Base-by-base conservation (phyloP, 2,329 filamentous ascomycete species). In the Penicillium crustosum region DNA sequence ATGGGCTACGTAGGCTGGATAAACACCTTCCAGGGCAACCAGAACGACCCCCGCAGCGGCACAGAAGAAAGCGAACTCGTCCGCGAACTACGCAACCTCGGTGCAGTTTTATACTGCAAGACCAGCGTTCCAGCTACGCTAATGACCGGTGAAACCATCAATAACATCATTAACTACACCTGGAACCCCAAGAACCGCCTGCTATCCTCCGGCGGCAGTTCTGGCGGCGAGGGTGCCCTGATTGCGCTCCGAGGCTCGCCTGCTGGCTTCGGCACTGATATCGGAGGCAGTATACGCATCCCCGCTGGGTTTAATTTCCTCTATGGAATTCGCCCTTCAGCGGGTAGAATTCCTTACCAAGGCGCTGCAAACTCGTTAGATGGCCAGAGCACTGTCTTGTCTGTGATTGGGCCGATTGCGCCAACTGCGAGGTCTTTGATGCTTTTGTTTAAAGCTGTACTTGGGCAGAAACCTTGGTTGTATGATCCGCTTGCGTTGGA, bases 1-100 rank as follows among this genome's bases (percentile, higher is more conserved):
- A 88, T 88, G 78, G 86, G 85, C 13, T 88, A 87, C 65, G 77
- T 87, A 25, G 84, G 85, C n/a, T 86, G 85, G 80, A 82, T 88
- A n/a, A 82, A 81, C 7, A 83, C 82, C 0, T 83, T 86, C 61
- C 73, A 87, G 70, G 85, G 82, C 50, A 73, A 78, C 42, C 79
- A 79, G 58, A 78, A 82, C 75, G 58, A 80, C 76, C 33, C 82
- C 76, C 66, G 83, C 76, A 74, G 73, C 72, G 69, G 70, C 3
- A 65, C 78, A 42, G 81, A 80, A 62, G 79, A 89, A 71, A 86
- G 82, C 48, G 80, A 86, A 61, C 80, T 87, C 66, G 83, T 86
- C 3, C 73, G 71, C 25, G 81, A 84, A 63, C 72, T 87, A 15
- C 75, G 82, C 9, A 73, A 71, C 6, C 72, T 82, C 0, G 84